Percentiles rank a stretch among this genome's conserved stretches.
phyloP scores from a whole-genome alignment of 164 flowering plant genomes.

The Pachysandra terminalis region DNA sequence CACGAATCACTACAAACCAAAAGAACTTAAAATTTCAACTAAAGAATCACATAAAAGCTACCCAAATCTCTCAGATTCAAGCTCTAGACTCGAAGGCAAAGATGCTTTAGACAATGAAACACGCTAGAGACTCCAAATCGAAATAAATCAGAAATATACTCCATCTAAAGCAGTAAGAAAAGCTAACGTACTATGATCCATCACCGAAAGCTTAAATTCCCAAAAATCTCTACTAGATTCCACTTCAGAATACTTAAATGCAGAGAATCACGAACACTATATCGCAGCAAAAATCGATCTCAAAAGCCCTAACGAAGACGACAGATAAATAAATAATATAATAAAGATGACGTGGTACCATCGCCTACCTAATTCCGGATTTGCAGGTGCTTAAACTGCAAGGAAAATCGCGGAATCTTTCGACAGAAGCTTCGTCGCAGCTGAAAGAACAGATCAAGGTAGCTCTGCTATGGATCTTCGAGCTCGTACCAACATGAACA shows the following conservation, averaged over 20 bases:
- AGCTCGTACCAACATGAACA: background rate
- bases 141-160: slow-evolving; percentile 18
- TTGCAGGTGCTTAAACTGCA: slow-evolving; percentile 16
- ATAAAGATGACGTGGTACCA: background rate
- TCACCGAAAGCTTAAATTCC: slow-evolving; percentile 10
- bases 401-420: slow-evolving; percentile 16
- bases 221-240: slow-evolving; percentile 4
- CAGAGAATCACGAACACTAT: background rate
- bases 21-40: background rate
- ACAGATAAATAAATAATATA: background rate
- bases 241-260: slow-evolving; percentile 8
- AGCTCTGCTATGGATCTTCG: background rate
- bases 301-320: background rate
- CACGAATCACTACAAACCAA: background rate
- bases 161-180: background rate
- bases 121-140: slow-evolving; percentile 19
- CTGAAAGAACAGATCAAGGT: slow-evolving; percentile 2
- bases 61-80: slow-evolving; percentile 10
- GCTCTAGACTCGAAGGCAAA: slow-evolving; percentile 5
- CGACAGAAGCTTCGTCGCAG: slow-evolving; percentile 6
- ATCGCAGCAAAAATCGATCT: background rate
- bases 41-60: slow-evolving; percentile 5
- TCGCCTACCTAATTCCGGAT: slow-evolving; percentile 26
- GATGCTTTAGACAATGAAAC: background rate
- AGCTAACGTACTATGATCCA: background rate